phyloP scores from a whole-genome alignment of 139 green algal genomes.

The Auxenochlorella pyrenoidosa region DNA sequence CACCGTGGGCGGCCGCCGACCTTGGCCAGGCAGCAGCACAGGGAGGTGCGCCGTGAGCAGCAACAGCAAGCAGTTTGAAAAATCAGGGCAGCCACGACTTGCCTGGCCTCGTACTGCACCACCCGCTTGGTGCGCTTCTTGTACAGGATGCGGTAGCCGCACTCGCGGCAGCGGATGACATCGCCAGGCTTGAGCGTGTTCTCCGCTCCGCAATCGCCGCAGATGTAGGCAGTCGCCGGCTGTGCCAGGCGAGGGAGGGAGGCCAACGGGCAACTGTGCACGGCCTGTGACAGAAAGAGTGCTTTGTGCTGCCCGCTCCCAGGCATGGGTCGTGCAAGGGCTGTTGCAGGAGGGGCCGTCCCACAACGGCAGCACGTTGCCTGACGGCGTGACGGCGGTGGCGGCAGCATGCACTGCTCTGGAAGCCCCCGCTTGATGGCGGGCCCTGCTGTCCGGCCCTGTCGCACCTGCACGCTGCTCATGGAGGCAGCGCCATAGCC shows the following conservation, averaged over 20 bases:
- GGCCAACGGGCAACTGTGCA: too few relatives aligned
- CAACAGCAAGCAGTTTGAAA: too few relatives aligned
- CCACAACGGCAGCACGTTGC: too few relatives aligned
- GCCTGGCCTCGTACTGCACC: conserved; percentile 93
- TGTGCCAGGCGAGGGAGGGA: too few relatives aligned
- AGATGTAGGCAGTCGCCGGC: conserved; percentile 70
- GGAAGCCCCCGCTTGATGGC: too few relatives aligned
- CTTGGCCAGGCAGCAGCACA: too few relatives aligned
- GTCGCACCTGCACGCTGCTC: neutral
- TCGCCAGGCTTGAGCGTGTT: conserved; percentile 89
- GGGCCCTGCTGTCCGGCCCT: neutral
- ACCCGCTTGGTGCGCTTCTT: conserved; percentile 98
- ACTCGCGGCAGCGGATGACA: conserved; percentile 95
- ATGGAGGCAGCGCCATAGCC: conserved; percentile 5
- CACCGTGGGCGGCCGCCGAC: neutral
- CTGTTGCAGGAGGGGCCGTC: too few relatives aligned
- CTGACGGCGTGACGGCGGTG: too few relatives aligned
- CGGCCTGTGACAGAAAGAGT: too few relatives aligned
- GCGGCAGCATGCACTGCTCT: too few relatives aligned
- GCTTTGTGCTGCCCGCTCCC: too few relatives aligned
- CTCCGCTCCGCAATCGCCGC: conserved; percentile 90
- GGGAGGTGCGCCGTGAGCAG: neutral
- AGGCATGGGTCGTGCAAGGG: too few relatives aligned
- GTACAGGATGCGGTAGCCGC: conserved; percentile 97
- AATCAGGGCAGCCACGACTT: conserved; percentile 18